Conservation (phyloP, 1,284 basidiomycete species). For the Neolentinus lepideus region DNA sequence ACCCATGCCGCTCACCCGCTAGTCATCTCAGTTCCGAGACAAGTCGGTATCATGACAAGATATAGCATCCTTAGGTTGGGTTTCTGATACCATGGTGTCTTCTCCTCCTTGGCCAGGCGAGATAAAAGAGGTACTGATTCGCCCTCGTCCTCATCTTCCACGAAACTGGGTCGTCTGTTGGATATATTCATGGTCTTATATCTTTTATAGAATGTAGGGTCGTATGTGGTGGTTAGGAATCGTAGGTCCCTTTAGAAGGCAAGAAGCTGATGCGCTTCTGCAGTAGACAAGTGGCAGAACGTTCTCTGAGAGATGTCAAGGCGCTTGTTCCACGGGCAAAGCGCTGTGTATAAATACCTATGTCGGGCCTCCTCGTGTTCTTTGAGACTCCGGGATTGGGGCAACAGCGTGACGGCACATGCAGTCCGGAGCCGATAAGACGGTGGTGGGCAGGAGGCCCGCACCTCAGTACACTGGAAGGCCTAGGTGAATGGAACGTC, state of each 20-base stretch:
- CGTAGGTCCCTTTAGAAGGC: too few species aligned
- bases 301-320: neutral
- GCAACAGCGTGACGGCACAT: neutral
- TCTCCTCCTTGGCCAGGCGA: constrained; percentile 37
- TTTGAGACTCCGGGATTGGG: neutral
- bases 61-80: constrained; percentile 42
- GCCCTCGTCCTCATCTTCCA: neutral
- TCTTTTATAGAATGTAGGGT: too few species aligned
- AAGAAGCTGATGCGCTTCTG: too few species aligned
- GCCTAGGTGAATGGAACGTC: too few species aligned
- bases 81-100: constrained; percentile 48
- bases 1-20: constrained; percentile 33
- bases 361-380: neutral
- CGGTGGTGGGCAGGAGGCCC: too few species aligned
- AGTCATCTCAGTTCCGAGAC: constrained; percentile 56
- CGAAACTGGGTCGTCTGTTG: neutral
- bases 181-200: neutral
- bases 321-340: neutral
- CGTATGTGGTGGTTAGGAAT: too few species aligned
- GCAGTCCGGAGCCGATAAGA: neutral
- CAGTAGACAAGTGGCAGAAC: too few species aligned
- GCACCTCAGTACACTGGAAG: too few species aligned
- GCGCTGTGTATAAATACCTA: neutral
- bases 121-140: constrained; percentile 8
- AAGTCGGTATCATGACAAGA: constrained; percentile 47